A percentile compares a stretch with the other conserved stretches of the same genome.
phyloP scores from a whole-genome alignment of 2,329 filamentous ascomycete species.

The Epichloe hybrida region DNA sequence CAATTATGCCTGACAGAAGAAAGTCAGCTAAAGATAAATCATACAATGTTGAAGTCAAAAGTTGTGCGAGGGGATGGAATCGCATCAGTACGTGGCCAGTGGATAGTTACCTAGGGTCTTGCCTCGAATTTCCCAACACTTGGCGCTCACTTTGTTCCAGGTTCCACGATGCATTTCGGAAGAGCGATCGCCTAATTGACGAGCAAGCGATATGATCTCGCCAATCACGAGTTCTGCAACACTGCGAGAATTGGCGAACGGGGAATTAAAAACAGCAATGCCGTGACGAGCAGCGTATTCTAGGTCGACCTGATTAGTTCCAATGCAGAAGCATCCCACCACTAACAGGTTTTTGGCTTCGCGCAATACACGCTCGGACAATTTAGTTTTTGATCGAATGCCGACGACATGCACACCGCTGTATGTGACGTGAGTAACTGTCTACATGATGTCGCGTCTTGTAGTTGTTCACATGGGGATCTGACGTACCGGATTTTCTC shows the following conservation, averaged over 20 bases:
- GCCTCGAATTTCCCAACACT: constrained; percentile 96
- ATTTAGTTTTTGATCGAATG: constrained; percentile 94
- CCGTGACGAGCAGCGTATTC: constrained; percentile 70
- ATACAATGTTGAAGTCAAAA: not conserved
- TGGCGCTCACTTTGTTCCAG: constrained; percentile 96
- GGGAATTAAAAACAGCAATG: constrained; percentile 97
- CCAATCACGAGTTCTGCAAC: constrained; percentile 92
- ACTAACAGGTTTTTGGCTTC: constrained; percentile 92
- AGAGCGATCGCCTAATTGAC: constrained; percentile 85
- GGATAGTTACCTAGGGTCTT: constrained; percentile 67
- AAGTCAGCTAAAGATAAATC: not conserved
- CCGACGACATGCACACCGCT: constrained; percentile 95
- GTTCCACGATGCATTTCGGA: constrained; percentile 86
- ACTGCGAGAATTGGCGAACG: constrained; percentile 93
- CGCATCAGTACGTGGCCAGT: not conserved
- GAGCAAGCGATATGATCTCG: constrained; percentile 82
- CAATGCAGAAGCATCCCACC: constrained; percentile 97
- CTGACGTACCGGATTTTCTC: constrained; percentile 74
- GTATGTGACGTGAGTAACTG: constrained; percentile 4
- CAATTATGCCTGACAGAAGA: constrained; percentile 58
- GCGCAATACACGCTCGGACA: constrained; percentile 70
- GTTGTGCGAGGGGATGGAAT: not conserved
- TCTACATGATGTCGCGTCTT: not conserved
- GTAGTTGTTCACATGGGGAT: not conserved
- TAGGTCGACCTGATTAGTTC: constrained; percentile 89